These are phyloP conservation scores for Podaxis sp. DNA, from an alignment of 768 basidiomycete species.

Conservation along the genomic window DNA sequence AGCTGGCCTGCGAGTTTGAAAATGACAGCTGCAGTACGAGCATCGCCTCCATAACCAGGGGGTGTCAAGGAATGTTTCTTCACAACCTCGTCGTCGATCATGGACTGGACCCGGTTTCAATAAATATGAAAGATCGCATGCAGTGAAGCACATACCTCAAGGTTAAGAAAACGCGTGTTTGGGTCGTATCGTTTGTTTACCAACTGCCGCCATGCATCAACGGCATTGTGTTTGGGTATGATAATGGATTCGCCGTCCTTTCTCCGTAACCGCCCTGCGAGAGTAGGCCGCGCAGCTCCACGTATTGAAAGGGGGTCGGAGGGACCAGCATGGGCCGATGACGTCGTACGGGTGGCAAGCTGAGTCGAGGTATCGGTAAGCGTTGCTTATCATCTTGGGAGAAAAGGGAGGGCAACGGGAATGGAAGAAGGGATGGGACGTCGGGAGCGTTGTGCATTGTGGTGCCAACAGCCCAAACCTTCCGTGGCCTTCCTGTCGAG, in stretches of 20 bases:
- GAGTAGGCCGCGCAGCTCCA: constrained; percentile 54
- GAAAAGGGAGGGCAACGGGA: constrained; percentile 38
- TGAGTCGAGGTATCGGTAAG: constrained; percentile 37
- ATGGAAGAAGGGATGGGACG: constrained; percentile 25
- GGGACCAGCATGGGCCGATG: constrained; percentile 33
- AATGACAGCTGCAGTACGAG: constrained; percentile 74
- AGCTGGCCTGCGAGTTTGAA: constrained; percentile 85
- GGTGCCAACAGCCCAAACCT: constrained; percentile 20
- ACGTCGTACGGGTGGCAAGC: constrained; percentile 29
- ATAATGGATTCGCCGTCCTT: constrained; percentile 30
- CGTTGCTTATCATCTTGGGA: constrained; percentile 30
- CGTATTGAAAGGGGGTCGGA: constrained; percentile 62
- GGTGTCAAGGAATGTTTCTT: constrained; percentile 67
- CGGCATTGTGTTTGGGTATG: constrained; percentile 30
- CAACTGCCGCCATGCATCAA: constrained; percentile 77
- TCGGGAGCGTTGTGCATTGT: background rate
- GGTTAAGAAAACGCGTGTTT: constrained; percentile 69
- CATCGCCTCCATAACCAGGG: constrained; percentile 66
- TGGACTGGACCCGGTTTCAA: constrained; percentile 47
- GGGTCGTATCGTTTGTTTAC: constrained; percentile 73
- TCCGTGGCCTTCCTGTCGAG: constrained; percentile 25
- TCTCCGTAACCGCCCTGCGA: constrained; percentile 56
- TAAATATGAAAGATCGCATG: constrained; percentile 16
- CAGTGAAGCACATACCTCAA: constrained; percentile 61
- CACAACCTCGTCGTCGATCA: constrained; percentile 76